Evolutionary conservation across 805 yeast genomes (phyloP), one percentile per base, ranked within the genome.

Genomic region (Huiozyma naganishii): DNA sequence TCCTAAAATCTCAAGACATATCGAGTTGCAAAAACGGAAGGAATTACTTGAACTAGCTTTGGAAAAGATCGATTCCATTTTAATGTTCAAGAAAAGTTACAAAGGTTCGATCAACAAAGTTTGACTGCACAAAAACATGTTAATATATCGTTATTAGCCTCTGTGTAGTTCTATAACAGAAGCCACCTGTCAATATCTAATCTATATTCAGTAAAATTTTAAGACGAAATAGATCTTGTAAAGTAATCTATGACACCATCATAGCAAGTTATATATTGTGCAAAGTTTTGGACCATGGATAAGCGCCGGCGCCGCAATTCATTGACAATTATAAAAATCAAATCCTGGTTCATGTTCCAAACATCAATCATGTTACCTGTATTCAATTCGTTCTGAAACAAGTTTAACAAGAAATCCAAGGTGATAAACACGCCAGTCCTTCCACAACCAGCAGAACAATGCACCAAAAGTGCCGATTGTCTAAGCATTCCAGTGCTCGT

Each of bases 391-490:
- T 37, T 71, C 47, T 52, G 68, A 7, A 62, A 47, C 6, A 62
- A 43, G 41, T 61, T 62, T 42, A 68, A 50, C 2, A 69, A 40
- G 44, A 64, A 72, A 54, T 85, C 92, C 35, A 83, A 62, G 0
- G 87, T 76, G 40, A 86, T 76, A 53, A 79, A 83, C 0, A 95
- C 87, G 1, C 98, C 98, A 0, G 97, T 85, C 45, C 98, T 70
- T 7, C 98, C 98, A 53, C 94, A 89, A 0, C 98, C 98, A 0
- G 98, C 98, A 3, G 96, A 86, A 57, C 98, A 90, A 61, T 92
- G 97, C 8, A 81, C 82, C 41, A 86, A 58, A 5, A 80, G 65
- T n/a, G 90, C 88, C 1, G 57, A 17, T 9, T 39, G 28, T 5
- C n/a, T 36, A 7, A 23, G 12, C 12, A 11, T 6, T 36, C n/a